Conservation (phyloP, 1,284 basidiomycete genomes). For the Boletus albobrunnescens region DNA sequence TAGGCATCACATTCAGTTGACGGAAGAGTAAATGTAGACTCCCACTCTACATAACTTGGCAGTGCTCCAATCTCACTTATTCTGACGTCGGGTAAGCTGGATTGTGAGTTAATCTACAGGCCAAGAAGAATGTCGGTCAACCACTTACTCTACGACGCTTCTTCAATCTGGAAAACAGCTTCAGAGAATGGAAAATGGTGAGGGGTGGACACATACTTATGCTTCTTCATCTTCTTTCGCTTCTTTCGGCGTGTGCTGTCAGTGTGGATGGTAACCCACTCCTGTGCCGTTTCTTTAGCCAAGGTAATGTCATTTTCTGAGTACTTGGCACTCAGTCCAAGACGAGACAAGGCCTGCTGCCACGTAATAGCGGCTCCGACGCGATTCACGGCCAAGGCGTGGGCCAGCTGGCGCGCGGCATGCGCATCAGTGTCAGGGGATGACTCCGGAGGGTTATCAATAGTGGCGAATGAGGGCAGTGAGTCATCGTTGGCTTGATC, state of each 20-base stretch:
- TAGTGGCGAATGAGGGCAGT: constrained; percentile 13
- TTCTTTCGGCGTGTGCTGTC: constrained; percentile 81
- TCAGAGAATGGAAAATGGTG: constrained; percentile 7
- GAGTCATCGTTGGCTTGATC: constrained; percentile 11
- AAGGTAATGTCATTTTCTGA: constrained; percentile 45
- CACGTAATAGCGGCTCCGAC: constrained; percentile 59
- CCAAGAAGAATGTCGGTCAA: not conserved
- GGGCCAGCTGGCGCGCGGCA: constrained; percentile 66
- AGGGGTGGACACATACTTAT: constrained; percentile 61
- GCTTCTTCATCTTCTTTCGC: constrained; percentile 87
- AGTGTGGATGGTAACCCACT: constrained; percentile 59
- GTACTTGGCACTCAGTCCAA: constrained; percentile 54
- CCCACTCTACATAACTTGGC: not conserved
- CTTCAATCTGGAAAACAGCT: constrained; percentile 34
- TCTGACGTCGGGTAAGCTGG: constrained; percentile 33
- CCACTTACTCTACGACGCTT: constrained; percentile 43
- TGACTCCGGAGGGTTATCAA: constrained; percentile 51
- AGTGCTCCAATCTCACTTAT: constrained; percentile 22
- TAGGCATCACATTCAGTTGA: constrained; percentile 13
- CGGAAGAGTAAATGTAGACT: not conserved
- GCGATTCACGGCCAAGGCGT: constrained; percentile 61
- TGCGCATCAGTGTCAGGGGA: constrained; percentile 69
- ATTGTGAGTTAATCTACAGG: constrained; percentile 13
- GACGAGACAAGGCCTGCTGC: constrained; percentile 56
- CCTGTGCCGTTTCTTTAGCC: constrained; percentile 50